Conservation (phyloP, 2,329 filamentous ascomycete species). For the Thielaviopsis ethacetica region DNA sequence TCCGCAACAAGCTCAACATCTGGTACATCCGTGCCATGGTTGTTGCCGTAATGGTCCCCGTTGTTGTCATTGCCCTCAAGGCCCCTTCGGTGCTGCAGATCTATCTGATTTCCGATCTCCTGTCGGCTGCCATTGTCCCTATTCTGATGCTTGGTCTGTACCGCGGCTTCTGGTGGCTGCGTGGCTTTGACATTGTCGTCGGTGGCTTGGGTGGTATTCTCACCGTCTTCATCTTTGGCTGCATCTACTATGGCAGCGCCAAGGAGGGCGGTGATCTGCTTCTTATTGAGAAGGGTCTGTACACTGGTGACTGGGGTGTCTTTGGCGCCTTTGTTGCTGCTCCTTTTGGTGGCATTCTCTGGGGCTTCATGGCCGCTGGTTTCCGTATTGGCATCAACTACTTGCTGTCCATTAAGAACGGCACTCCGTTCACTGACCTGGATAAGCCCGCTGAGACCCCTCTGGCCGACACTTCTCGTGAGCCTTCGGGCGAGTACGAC, state of each 20-base stretch:
- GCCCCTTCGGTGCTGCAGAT: conserved; percentile 63
- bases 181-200: conserved; percentile 64
- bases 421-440: conserved; percentile 43
- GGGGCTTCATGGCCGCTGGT: conserved; percentile 46
- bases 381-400: conserved; percentile 45
- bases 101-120: conserved; percentile 66
- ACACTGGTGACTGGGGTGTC: conserved; percentile 61
- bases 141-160: conserved; percentile 57
- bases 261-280: conserved; percentile 49
- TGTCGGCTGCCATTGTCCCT: conserved; percentile 61
- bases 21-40: conserved; percentile 56
- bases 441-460: neutral
- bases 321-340: conserved; percentile 75
- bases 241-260: conserved; percentile 58
- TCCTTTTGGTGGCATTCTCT: conserved; percentile 58
- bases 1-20: conserved; percentile 64
- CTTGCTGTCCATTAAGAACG: conserved; percentile 36
- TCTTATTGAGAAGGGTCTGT: conserved; percentile 56
- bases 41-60: conserved; percentile 56
- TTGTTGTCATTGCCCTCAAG: conserved; percentile 57
- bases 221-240: conserved; percentile 66
- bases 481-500: conserved; percentile 12
- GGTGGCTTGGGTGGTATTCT: conserved; percentile 64
- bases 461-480: conserved; percentile 11
- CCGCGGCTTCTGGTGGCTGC: conserved; percentile 58